A percentile compares a stretch with the other conserved stretches of the same genome.
phyloP scores from a whole-genome alignment of 31 red algal genomes.

The Asparagopsis taxiformis region DNA sequence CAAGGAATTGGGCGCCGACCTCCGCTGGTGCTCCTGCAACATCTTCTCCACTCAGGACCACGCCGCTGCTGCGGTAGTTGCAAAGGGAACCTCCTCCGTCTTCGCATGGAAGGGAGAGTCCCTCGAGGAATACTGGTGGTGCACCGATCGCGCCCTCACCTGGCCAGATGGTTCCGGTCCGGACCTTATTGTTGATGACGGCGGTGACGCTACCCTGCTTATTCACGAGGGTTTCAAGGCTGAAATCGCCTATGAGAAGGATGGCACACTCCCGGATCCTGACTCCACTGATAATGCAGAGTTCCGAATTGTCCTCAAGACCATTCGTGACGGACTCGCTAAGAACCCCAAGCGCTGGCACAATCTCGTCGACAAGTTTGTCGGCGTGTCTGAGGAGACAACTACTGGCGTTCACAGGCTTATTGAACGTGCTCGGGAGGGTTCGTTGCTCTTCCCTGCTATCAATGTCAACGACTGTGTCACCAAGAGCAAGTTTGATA shows the following conservation, averaged over 20 bases:
- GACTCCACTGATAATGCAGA: slow-evolving; percentile 87
- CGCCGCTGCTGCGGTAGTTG: slow-evolving; percentile 91
- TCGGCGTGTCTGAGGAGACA: slow-evolving; percentile 98
- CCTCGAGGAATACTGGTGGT: slow-evolving; percentile 97
- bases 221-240: slow-evolving; percentile 98
- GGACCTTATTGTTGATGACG: slow-evolving; percentile 97
- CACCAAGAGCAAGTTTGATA: slow-evolving; percentile 99
- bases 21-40: slow-evolving; percentile 99
- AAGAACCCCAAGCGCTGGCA: slow-evolving; percentile 83
- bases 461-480: slow-evolving; percentile 99
- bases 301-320: slow-evolving; percentile 81
- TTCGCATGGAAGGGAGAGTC: slow-evolving; percentile 99
- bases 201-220: slow-evolving; percentile 93
- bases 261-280: slow-evolving; percentile 86
- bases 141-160: slow-evolving; percentile 93
- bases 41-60: slow-evolving; percentile 99
- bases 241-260: slow-evolving; percentile 84
- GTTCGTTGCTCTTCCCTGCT: slow-evolving; percentile 92
- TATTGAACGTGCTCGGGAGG: slow-evolving; percentile 83
- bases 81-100: slow-evolving; percentile 55
- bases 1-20: slow-evolving; percentile 90
- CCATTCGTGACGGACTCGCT: slow-evolving; percentile 73
- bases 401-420: slow-evolving; percentile 97
- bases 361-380: slow-evolving; percentile 75
- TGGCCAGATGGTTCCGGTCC: slow-evolving; percentile 90